Conservation (phyloP, 2,329 filamentous ascomycete species). For the Aspergillus ochraceoroseus region DNA sequence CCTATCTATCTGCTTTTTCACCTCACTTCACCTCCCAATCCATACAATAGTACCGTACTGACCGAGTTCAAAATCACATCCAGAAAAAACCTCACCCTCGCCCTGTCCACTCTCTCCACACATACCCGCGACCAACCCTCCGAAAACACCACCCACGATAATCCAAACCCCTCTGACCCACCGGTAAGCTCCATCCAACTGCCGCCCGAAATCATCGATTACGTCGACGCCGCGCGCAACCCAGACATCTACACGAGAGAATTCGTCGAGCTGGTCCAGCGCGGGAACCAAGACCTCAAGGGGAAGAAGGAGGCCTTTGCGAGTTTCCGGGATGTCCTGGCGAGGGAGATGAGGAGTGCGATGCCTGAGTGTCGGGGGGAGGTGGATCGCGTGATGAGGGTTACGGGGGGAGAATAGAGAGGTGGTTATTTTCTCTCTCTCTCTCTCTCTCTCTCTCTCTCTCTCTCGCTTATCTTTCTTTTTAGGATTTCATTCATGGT, state of each 20-base stretch:
- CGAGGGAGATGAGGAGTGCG: constrained; percentile 53
- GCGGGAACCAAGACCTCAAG: constrained; percentile 58
- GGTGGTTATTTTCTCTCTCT: too few relatives aligned
- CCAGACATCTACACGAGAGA: constrained; percentile 64
- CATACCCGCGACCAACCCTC: constrained; percentile 31
- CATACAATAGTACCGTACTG: constrained; percentile 3
- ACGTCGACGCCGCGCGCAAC: constrained; percentile 59
- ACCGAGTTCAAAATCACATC: not conserved
- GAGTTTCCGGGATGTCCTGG: constrained; percentile 55
- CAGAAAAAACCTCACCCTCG: constrained; percentile 50
- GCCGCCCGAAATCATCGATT: constrained; percentile 58
- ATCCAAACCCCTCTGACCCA: constrained; percentile 36
- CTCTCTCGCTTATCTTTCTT: too few relatives aligned
- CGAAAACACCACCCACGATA: constrained; percentile 37
- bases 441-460: too few relatives aligned
- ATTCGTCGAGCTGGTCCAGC: constrained; percentile 60
- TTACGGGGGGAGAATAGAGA: constrained; percentile 20
- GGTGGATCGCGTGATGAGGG: constrained; percentile 49
- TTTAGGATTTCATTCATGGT: too few relatives aligned
- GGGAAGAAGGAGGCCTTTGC: constrained; percentile 58
- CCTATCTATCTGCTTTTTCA: not conserved
- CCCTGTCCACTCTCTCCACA: constrained; percentile 50
- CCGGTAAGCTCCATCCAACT: constrained; percentile 51
- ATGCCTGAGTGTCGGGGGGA: constrained; percentile 55
- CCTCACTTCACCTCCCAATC: not conserved